These are phyloP conservation scores for Solanum neorickii DNA, from an alignment of 257 asterid species.

Conservation along the genomic window DNA sequence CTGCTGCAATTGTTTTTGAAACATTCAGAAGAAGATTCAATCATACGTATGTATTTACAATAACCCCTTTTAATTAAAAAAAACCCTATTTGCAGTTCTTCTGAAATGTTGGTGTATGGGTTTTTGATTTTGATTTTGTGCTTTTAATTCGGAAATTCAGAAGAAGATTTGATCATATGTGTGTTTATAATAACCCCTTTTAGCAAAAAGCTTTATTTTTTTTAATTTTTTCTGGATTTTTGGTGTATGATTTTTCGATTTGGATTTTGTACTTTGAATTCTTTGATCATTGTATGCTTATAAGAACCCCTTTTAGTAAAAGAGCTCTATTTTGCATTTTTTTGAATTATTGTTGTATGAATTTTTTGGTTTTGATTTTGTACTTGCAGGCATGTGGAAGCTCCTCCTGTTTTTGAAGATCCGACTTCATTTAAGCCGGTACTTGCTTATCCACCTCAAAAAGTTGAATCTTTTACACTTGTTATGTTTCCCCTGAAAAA, in stretches of 20 bases:
- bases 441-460: background rate
- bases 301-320: background rate
- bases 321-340: background rate
- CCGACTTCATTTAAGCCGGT: slow-evolving; percentile 69
- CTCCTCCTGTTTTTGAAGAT: slow-evolving; percentile 73
- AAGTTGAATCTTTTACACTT: background rate
- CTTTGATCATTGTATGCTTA: slow-evolving; percentile 34
- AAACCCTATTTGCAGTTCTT: background rate
- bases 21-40: slow-evolving; percentile 49
- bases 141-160: slow-evolving; percentile 14
- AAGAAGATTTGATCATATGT: slow-evolving; percentile 50
- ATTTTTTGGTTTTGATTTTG: background rate
- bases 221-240: background rate
- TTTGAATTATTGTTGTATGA: background rate
- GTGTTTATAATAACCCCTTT: background rate
- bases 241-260: background rate
- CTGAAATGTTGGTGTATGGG: background rate
- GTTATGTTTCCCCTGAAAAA: background rate
- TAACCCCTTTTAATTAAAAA: background rate
- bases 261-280: slow-evolving; percentile 13
- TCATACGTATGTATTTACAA: slow-evolving; percentile 32
- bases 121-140: background rate
- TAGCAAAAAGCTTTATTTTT: background rate
- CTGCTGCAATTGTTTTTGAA: slow-evolving; percentile 41
- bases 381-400: slow-evolving; percentile 54